Conservation (phyloP, 2,329 filamentous ascomycete genomes). For the Colletotrichum graminicola region DNA sequence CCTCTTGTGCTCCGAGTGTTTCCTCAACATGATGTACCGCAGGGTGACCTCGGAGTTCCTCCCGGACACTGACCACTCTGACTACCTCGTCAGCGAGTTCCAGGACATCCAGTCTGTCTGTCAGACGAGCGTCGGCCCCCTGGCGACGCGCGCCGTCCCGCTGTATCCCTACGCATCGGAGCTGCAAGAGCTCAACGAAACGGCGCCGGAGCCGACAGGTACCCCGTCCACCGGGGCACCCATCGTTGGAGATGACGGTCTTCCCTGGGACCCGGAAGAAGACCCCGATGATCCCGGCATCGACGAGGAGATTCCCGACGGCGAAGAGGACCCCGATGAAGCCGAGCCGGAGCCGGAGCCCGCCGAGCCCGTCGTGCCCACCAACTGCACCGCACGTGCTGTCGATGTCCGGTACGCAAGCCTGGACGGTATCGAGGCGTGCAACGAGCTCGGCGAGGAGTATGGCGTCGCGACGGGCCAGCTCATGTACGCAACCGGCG, state of each 20-base stretch:
- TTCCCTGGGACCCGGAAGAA: no score
- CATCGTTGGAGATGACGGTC: no score
- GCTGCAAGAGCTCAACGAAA: no score
- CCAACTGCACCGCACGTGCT: no score
- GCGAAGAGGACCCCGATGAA: no score
- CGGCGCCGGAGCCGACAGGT: no score
- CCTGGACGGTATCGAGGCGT: constrained; percentile 3
- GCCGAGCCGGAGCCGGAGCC: no score
- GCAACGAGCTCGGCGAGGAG: constrained; percentile 12
- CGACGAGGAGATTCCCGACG: no score
- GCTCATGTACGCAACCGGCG: constrained; percentile 1
- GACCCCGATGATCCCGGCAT: no score
- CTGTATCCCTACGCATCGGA: constrained; percentile 12
- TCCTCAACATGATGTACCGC: constrained; percentile 17
- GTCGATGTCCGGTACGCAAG: not conserved
- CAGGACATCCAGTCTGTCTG: constrained; percentile 29
- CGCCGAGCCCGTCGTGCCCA: no score
- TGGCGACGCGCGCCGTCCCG: constrained; percentile 11
- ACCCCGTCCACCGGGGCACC: no score
- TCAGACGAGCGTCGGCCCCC: constrained; percentile 23
- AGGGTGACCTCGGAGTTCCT: constrained; percentile 22
- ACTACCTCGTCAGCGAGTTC: constrained; percentile 27
- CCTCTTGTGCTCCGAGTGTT: constrained; percentile 31
- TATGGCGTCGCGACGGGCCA: constrained; percentile 20
- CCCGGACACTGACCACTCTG: constrained; percentile 24